Conservation (phyloP, 2,329 filamentous ascomycete genomes). For the Furcasterigmium furcatum region DNA sequence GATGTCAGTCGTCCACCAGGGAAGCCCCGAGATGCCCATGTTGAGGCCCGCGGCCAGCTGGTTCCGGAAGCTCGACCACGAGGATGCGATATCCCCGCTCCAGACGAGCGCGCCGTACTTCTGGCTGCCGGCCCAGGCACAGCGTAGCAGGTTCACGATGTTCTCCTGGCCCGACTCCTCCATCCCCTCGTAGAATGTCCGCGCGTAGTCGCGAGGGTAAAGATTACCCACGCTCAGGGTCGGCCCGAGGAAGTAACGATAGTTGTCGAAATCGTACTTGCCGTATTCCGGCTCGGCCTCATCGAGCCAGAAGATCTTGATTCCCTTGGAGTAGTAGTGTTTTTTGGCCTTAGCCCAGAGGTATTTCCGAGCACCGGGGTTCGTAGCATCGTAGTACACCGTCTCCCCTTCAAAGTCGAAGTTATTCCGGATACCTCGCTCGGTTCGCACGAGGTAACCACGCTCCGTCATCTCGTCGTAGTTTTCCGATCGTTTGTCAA, state of each 20-base stretch:
- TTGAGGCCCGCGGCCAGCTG: constrained; percentile 61
- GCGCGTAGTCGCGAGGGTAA: constrained; percentile 54
- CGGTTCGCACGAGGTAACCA: constrained; percentile 56
- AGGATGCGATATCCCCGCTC: constrained; percentile 63
- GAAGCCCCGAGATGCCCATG: constrained; percentile 60
- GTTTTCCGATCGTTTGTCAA: constrained; percentile 56
- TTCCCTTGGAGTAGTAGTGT: constrained; percentile 59
- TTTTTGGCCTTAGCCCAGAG: constrained; percentile 55
- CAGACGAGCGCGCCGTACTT: constrained; percentile 63
- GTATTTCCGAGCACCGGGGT: constrained; percentile 52
- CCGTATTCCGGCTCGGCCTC: constrained; percentile 65
- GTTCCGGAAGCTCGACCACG: constrained; percentile 54
- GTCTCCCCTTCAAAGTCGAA: constrained; percentile 57
- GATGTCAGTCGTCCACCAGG: constrained; percentile 69
- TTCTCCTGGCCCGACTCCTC: constrained; percentile 45
- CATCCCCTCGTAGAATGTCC: constrained; percentile 57
- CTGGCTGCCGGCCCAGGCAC: constrained; percentile 53
- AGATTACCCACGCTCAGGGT: constrained; percentile 49
- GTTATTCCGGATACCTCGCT: constrained; percentile 53
- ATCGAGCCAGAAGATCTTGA: constrained; percentile 65
- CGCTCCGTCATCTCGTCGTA: constrained; percentile 59
- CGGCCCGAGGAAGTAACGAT: constrained; percentile 46
- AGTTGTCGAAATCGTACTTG: constrained; percentile 64
- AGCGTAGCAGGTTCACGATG: constrained; percentile 51
- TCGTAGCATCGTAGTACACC: constrained; percentile 61